phyloP scores from a whole-genome alignment of 2,329 filamentous ascomycete species.

The Alternaria rosae region DNA sequence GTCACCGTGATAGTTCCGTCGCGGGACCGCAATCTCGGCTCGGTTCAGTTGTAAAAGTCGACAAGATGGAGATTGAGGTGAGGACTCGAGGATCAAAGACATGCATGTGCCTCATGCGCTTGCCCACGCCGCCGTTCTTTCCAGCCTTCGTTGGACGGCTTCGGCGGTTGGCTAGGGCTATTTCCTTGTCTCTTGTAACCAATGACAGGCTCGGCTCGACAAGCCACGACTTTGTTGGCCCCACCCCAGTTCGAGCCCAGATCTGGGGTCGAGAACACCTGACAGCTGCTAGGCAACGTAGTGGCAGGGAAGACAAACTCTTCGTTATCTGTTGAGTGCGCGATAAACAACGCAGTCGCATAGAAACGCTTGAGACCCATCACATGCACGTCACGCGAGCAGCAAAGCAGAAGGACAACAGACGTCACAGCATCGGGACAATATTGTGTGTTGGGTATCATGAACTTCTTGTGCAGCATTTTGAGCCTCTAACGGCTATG shows the following conservation, averaged over 20 bases:
- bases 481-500: constrained; percentile 35
- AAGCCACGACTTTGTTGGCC: constrained; percentile 17
- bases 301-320: background rate
- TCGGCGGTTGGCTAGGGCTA: constrained; percentile 17
- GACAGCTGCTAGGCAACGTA: constrained; percentile 6
- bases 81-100: constrained; percentile 17
- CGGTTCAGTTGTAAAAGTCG: background rate
- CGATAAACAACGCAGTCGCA: background rate
- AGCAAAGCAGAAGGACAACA: background rate
- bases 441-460: constrained; percentile 25
- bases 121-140: constrained; percentile 4
- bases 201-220: constrained; percentile 11
- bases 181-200: constrained; percentile 15
- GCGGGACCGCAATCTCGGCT: background rate
- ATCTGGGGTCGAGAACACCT: constrained; percentile 19
- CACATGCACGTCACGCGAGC: background rate
- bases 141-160: constrained; percentile 17
- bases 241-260: constrained; percentile 17
- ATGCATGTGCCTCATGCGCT: constrained; percentile 8
- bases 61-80: background rate
- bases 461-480: constrained; percentile 38
- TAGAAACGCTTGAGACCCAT: background rate
- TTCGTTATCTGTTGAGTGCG: background rate
- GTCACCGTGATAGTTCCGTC: background rate
- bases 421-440: constrained; percentile 1